Evolutionary conservation across 352 stramenopile species (phyloP).

Genomic region (Globisporangium uncinulatum): DNA sequence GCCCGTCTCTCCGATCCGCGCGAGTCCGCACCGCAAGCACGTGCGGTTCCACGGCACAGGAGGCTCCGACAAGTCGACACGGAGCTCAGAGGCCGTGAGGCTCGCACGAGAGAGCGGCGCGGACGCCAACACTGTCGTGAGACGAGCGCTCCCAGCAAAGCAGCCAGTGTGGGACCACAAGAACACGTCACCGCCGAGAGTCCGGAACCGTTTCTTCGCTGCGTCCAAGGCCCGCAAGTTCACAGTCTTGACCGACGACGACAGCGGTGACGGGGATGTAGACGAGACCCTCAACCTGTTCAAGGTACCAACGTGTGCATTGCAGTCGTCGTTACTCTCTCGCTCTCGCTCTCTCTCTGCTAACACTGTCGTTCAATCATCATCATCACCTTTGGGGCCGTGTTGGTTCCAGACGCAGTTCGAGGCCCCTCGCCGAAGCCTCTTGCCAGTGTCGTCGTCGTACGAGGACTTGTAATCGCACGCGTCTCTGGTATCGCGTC

Average conservation of each 20-base stretch:
- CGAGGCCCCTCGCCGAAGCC: conserved; percentile 20
- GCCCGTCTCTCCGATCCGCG: conserved; percentile 48
- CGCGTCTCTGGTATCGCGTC: neutral
- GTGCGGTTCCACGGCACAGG: conserved; percentile 20
- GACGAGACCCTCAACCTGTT: conserved; percentile 11
- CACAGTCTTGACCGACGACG: neutral
- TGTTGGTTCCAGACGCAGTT: conserved; percentile 10
- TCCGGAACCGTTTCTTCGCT: conserved; percentile 29
- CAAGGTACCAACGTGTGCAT: neutral
- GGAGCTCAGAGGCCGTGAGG: too few relatives aligned
- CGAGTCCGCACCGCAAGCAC: conserved; percentile 32
- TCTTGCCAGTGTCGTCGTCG: conserved; percentile 9
- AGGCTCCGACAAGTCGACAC: too few relatives aligned
- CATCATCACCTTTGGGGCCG: neutral
- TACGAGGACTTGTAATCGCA: neutral
- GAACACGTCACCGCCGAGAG: conserved; percentile 25
- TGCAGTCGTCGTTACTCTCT: neutral
- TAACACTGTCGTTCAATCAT: neutral
- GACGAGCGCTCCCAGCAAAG: conserved; percentile 9
- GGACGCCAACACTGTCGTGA: neutral
- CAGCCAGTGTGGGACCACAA: conserved; percentile 19
- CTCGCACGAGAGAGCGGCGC: too few relatives aligned
- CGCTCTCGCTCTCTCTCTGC: neutral
- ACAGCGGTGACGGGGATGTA: neutral
- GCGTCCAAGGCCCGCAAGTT: conserved; percentile 2